phyloP scores from a whole-genome alignment of 495 filamentous ascomycete species.

The Chaetomidium leptoderma region DNA sequence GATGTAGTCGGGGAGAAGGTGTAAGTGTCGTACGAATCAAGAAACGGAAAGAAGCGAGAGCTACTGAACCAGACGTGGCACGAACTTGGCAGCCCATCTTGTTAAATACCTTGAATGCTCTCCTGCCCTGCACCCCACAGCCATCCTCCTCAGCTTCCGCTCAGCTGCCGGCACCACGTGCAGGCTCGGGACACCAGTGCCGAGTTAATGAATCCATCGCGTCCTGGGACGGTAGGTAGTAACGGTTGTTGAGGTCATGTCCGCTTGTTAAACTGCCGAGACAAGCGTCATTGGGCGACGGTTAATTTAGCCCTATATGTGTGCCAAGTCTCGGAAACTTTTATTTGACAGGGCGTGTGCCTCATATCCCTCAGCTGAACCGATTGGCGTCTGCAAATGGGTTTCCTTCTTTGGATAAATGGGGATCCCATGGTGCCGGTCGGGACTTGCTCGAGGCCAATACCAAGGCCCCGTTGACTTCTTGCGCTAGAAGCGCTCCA shows the following conservation, averaged over 20 bases:
- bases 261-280: conserved; percentile 3
- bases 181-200: neutral
- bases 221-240: neutral
- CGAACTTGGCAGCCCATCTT: conserved; percentile 7
- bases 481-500: neutral
- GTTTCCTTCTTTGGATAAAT: conserved; percentile 18
- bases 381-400: conserved; percentile 14
- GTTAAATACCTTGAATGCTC: conserved; percentile 18
- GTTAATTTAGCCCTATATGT: conserved; percentile 16
- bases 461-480: neutral
- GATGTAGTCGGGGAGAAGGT: neutral
- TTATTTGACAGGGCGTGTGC: conserved; percentile 11
- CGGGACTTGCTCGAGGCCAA: neutral
- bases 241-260: conserved; percentile 1
- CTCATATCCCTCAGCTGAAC: conserved; percentile 10
- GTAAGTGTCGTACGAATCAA: neutral
- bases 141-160: neutral
- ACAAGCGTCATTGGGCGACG: no score
- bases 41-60: conserved; percentile 17
- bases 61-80: neutral
- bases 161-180: neutral
- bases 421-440: conserved; percentile 1
- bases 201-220: neutral
- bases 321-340: conserved; percentile 17
- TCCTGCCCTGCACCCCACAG: neutral